Conservation (phyloP, 495 filamentous ascomycete species). For the Hypoxylon cercidicola region DNA sequence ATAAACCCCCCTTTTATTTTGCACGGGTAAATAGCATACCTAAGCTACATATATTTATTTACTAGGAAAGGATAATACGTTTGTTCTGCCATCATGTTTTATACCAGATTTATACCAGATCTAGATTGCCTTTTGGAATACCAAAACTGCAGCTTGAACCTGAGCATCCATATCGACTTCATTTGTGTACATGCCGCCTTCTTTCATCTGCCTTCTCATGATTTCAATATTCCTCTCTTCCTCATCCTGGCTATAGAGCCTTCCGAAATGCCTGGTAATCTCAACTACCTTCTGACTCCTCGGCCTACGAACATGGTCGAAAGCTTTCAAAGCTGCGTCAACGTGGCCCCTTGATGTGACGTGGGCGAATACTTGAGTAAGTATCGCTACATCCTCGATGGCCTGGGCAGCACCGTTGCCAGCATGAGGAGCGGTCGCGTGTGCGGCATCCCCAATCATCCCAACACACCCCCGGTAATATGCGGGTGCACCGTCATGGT, state of each 20-base stretch:
- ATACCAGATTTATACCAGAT: too few species aligned
- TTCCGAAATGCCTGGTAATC: not conserved
- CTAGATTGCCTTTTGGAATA: not conserved
- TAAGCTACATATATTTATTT: too few species aligned
- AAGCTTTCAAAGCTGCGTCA: conserved; percentile 1
- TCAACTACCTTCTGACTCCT: conserved; percentile 4
- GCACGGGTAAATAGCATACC: too few species aligned
- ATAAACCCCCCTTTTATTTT: too few species aligned
- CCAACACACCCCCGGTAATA: not conserved
- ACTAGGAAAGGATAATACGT: too few species aligned
- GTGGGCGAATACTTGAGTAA: not conserved
- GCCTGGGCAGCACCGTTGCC: conserved; percentile 62
- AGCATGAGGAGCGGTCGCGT: conserved; percentile 59
- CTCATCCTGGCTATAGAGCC: conserved; percentile 3
- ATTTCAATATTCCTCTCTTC: not conserved
- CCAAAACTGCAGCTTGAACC: not conserved
- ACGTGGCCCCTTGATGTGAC: not conserved
- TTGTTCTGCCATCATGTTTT: too few species aligned
- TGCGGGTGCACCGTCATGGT: not conserved
- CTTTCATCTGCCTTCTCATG: conserved; percentile 1
- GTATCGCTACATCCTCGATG: conserved; percentile 53
- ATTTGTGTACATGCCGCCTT: not conserved
- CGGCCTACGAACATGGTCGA: conserved; percentile 1
- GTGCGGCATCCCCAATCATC: conserved; percentile 54
- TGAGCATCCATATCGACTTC: conserved; percentile 1